phyloP scores from a whole-genome alignment of 371 early-diverging fungal genomes.

The Chytridiales sp. region DNA sequence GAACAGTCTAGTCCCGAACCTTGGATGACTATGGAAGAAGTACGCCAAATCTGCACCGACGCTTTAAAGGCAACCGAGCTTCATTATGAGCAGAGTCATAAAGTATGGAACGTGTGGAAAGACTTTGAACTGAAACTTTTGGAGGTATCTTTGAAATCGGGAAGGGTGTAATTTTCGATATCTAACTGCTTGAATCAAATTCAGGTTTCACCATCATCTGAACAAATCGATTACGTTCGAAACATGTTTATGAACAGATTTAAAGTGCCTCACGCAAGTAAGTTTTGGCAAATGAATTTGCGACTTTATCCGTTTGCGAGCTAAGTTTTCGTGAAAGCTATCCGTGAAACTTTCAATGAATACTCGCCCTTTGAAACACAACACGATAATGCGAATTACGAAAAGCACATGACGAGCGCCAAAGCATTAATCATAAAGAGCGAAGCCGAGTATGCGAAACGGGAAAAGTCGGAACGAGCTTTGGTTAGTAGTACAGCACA shows the following conservation, averaged over 20 bases:
- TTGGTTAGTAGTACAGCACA: constrained; percentile 26
- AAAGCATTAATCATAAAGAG: constrained; percentile 52
- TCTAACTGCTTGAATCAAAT: not conserved
- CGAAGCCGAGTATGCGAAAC: constrained; percentile 43
- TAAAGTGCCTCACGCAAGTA: constrained; percentile 50
- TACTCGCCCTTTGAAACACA: constrained; percentile 67
- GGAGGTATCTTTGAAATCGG: constrained; percentile 25
- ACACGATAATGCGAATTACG: constrained; percentile 57
- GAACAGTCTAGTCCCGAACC: constrained; percentile 4
- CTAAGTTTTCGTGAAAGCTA: constrained; percentile 33
- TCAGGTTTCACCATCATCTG: no score
- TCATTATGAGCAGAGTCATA: constrained; percentile 59
- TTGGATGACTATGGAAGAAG: constrained; percentile 37
- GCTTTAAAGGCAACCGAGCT: constrained; percentile 47
- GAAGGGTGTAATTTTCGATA: not conserved
- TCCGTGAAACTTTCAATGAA: constrained; percentile 61
- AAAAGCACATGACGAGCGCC: constrained; percentile 56
- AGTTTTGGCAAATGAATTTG: constrained; percentile 3
- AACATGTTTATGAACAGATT: constrained; percentile 51
- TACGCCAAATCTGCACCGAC: constrained; percentile 42
- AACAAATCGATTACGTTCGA: constrained; percentile 34
- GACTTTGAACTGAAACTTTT: constrained; percentile 54
- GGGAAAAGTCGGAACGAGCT: constrained; percentile 58
- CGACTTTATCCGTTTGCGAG: not conserved
- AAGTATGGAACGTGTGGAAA: constrained; percentile 55